These are phyloP conservation scores for Podospora pseudocomata DNA, from an alignment of 495 filamentous ascomycete species.

Conservation along the genomic window DNA sequence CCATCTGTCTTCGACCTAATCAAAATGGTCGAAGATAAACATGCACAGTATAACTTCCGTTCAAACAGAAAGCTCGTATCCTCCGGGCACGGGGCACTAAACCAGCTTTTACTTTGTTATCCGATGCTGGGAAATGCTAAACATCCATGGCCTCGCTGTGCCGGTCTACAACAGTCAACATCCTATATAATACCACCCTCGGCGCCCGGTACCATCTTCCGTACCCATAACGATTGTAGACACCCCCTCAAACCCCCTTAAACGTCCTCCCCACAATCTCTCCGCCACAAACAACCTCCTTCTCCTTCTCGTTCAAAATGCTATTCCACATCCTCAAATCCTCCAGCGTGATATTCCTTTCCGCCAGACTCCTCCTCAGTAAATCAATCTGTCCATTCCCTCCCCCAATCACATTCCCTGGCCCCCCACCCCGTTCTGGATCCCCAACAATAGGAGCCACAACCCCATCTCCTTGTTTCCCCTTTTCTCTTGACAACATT, in stretches of 20 bases:
- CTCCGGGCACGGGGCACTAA: too few relatives aligned
- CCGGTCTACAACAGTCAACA: neutral
- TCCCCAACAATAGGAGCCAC: neutral
- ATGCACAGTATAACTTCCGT: neutral
- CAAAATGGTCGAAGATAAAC: neutral
- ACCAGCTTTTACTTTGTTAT: neutral
- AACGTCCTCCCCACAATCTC: constrained; percentile 43
- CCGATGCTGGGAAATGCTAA: neutral
- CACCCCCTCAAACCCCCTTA: constrained; percentile 27
- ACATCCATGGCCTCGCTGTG: neutral
- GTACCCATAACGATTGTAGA: neutral
- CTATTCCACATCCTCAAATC: constrained; percentile 37
- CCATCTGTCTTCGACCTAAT: neutral
- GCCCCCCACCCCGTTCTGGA: neutral
- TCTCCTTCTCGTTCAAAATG: constrained; percentile 38
- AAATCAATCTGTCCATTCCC: constrained; percentile 20
- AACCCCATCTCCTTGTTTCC: constrained; percentile 19
- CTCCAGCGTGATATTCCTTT: constrained; percentile 40
- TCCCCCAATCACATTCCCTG: constrained; percentile 9
- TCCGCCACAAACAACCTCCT: constrained; percentile 44
- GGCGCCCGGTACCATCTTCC: neutral
- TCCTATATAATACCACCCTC: neutral
- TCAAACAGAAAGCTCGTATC: too few relatives aligned
- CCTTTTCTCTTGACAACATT: constrained; percentile 56
- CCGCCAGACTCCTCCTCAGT: constrained; percentile 16